Conservation (phyloP, 2,329 filamentous ascomycete species). For the Talaromyces sp. region DNA sequence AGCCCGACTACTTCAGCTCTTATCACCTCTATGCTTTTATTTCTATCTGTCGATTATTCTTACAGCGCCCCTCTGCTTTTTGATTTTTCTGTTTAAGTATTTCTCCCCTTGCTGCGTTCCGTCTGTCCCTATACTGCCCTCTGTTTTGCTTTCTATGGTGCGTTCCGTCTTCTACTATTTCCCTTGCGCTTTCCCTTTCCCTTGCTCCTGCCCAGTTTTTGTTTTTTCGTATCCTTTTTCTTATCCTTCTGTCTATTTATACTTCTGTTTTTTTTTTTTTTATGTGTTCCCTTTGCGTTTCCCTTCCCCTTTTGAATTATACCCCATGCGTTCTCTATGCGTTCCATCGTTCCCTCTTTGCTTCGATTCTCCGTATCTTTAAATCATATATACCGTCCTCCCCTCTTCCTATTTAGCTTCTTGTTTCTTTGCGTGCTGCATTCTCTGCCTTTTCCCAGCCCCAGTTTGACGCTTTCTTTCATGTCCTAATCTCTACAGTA, state of each 20-base stretch:
- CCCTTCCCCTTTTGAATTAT: neutral
- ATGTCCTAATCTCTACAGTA: neutral
- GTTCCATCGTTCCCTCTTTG: neutral
- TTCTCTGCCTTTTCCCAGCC: neutral
- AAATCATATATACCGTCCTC: too few relatives aligned
- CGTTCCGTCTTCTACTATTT: neutral
- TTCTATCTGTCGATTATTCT: neutral
- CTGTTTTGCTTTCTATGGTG: neutral
- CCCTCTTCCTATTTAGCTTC: neutral
- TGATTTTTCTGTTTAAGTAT: neutral
- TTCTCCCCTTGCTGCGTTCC: neutral
- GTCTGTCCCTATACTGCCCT: neutral
- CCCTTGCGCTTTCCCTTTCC: neutral
- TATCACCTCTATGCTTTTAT: neutral
- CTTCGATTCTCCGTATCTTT: neutral
- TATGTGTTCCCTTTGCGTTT: neutral
- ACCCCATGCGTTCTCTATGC: neutral
- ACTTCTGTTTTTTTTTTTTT: neutral
- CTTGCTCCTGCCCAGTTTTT: neutral
- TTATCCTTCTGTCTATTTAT: too few relatives aligned
- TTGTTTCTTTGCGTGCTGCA: neutral
- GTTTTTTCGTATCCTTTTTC: neutral
- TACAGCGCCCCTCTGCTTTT: neutral
- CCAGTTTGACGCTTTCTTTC: neutral
- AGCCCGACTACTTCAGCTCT: neutral